Evolutionary conservation across 768 basidiomycete genomes (phyloP), one percentile per base, ranked within the genome.

Genomic region (Pleurotus cornucopiae): DNA sequence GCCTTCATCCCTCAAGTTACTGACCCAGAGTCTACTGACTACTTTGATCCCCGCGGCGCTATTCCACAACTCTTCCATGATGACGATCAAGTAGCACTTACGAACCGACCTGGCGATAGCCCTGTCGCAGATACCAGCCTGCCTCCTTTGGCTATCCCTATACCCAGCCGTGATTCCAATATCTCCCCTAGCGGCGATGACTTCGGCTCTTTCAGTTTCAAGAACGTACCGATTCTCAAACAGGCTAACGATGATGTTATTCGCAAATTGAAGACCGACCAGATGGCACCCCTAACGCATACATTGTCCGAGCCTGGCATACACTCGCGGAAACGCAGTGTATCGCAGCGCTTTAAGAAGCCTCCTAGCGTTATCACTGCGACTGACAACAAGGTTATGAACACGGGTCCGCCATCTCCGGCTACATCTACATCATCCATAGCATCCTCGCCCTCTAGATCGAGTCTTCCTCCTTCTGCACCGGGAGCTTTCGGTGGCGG

Each of bases 171-270:
- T 9, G 70, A 71, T 1, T 64, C 66, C 4, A 73, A 71, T 14
- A 66, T 73, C 5, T 81, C 87, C 25, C 80, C 85, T 34, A 81
- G 81, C 14, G 84, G 82, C 60, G 93, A 96, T 64, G 95, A 98
- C 65, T 99, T 98, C 72, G 97, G 97, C 18, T 87, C 93, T 0
- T 99, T 99, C 76, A 94, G 89, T 71, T 99, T 94, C 82, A 98
- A 98, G 79, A 99, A 99, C 67, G 70, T 98, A 41, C 93, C 93
- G 0, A 83, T 97, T 5, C 75, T 98, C 70, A 99, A 98, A 73
- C 94, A 98, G 71, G 94, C 93, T 14, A 99, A 99, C 68, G 97
- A 99, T 71, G 95, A 98, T 67, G 86, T 98, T 62, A 97, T 99
- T 63, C 86, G 92, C 58, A 97, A 98, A 71, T 78, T 98, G 66